Base-by-base conservation (phyloP, 2,329 filamentous ascomycete genomes). In the Xylaria sp. region DNA sequence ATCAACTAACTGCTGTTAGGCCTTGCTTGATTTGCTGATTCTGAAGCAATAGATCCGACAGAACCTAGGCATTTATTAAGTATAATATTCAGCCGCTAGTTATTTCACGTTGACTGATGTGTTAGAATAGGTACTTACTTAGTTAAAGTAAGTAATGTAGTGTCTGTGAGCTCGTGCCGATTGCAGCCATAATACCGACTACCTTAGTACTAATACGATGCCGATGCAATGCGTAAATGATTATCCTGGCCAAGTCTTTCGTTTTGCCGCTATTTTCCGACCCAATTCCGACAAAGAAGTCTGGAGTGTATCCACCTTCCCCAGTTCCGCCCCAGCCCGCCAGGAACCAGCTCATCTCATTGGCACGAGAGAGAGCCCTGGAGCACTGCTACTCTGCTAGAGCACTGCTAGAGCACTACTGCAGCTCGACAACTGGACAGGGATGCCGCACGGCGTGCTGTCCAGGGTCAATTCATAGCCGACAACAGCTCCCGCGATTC, bases 261-360 rank as follows among this genome's bases (percentile, higher is more conserved):
- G 29, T 57, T 59, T 66, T 71, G 71, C 75, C 75, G 75, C 71
- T 59, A 69, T 69, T 77, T 73, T 73, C 75, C 75, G 75, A 60
- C 35, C 29, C 21, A 48, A 76, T 73, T 74, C 74, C 74, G 72
- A 62, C 35, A 50, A 47, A 48, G 51, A 53, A 55, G 23, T 42
- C 44, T 37, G 48, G 16, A 25, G 42, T 37, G 5, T 25, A 35
- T 16, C 60, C 63, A 51, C 32, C 12, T 65, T 40, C 61, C 60
- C 66, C 69, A 68, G 65, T 50, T 62, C 63, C 53, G 48, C 63
- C 53, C 66, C 42, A 57, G 50, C 27, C 25, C 18, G 57, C 50
- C 65, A 65, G 57, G 54, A 63, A 62, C 66, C 51, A 40, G 10
- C 5, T 40, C 44, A n/a, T 21, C 35, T 58, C 35, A 67, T 66